Conservation (phyloP, 148 eudicot genomes). For the Rhododendron molle region DNA sequence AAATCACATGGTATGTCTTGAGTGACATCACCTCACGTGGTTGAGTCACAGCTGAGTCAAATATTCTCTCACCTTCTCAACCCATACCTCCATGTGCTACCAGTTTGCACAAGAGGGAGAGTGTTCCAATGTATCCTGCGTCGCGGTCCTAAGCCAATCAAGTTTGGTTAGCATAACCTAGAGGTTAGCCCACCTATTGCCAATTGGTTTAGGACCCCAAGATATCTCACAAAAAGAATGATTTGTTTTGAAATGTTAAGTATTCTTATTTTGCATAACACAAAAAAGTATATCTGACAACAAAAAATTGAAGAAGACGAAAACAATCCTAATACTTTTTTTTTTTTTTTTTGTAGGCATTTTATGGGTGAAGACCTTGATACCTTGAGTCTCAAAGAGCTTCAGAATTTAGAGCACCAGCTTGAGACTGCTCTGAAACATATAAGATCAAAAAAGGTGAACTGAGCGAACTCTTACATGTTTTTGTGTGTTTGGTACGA, state of each 20-base stretch:
- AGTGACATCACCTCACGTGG: background rate
- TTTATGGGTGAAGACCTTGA: slow-evolving; percentile 68
- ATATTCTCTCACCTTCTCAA: too few species aligned
- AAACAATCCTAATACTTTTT: background rate
- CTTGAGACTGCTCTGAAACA: slow-evolving; percentile 60
- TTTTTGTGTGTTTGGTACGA: background rate
- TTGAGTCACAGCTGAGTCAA: too few species aligned
- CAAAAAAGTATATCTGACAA: background rate
- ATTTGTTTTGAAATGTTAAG: background rate
- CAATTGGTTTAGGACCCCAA: background rate
- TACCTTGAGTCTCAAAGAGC: slow-evolving; percentile 56
- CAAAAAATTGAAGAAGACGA: background rate
- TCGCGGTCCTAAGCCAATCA: background rate
- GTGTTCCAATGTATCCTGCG: too few species aligned
- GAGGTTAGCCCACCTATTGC: background rate
- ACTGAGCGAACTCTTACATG: background rate
- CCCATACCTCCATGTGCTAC: background rate
- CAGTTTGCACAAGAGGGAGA: background rate
- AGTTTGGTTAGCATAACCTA: background rate
- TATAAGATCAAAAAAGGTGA: slow-evolving; percentile 52
- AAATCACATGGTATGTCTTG: background rate
- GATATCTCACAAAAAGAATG: background rate
- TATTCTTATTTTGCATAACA: background rate
- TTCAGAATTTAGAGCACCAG: slow-evolving; percentile 64
- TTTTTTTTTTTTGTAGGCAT: slow-evolving; percentile 34